phyloP scores from a whole-genome alignment of 768 basidiomycete species.

The Kwoniella bestiolae region DNA sequence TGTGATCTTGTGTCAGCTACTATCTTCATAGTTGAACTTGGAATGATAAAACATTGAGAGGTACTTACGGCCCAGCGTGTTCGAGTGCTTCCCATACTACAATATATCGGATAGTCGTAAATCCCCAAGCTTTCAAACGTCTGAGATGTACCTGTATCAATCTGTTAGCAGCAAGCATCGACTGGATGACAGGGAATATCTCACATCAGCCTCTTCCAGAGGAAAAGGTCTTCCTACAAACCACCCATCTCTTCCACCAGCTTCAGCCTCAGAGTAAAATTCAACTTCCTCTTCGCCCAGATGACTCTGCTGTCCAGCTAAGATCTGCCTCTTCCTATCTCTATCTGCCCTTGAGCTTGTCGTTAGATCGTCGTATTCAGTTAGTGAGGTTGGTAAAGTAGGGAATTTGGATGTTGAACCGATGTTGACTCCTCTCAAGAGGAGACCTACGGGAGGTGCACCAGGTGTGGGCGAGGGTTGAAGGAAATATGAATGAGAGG shows the following conservation, averaged over 20 bases:
- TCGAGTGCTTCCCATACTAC: constrained; percentile 96
- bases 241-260: constrained; percentile 64
- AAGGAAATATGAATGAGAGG: constrained; percentile 37
- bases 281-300: constrained; percentile 71
- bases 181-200: constrained; percentile 8
- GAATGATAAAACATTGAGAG: neutral
- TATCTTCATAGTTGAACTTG: neutral
- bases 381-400: constrained; percentile 55
- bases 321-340: constrained; percentile 25
- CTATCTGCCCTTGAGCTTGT: constrained; percentile 18
- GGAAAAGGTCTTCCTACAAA: constrained; percentile 80
- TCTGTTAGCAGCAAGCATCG: constrained; percentile 9
- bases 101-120: constrained; percentile 77
- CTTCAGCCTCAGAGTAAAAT: constrained; percentile 81
- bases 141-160: constrained; percentile 81
- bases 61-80: constrained; percentile 89
- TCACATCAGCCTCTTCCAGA: constrained; percentile 68
- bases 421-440: constrained; percentile 93
- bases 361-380: neutral
- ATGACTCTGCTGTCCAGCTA: constrained; percentile 62
- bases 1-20: constrained; percentile 52
- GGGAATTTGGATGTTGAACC: constrained; percentile 84
- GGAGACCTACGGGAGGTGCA: constrained; percentile 67
- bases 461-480: constrained; percentile 19
- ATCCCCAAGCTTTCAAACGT: constrained; percentile 90